A percentile compares a stretch with the other conserved stretches of the same genome.
phyloP scores from a whole-genome alignment of 352 stramenopile genomes.

The Phytophthora podocarpi region DNA sequence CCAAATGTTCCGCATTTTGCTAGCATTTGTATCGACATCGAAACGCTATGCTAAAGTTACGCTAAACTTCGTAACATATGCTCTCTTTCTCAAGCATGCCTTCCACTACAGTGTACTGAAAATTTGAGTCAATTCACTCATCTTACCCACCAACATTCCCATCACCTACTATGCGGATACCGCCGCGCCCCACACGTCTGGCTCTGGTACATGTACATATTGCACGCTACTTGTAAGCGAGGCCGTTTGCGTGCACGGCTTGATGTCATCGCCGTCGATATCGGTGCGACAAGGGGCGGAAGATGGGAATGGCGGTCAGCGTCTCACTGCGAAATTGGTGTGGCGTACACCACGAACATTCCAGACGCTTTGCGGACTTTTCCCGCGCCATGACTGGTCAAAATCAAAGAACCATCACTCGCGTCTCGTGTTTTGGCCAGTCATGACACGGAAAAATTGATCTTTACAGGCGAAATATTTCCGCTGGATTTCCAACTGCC shows the following conservation, averaged over 20 bases:
- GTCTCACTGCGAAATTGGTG: slow-evolving; percentile 27
- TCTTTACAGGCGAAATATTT: slow-evolving; percentile 27
- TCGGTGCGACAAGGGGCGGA: slow-evolving; percentile 26
- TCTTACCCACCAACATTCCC: slow-evolving; percentile 16
- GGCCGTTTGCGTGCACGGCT: neutral
- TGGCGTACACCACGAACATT: slow-evolving; percentile 19
- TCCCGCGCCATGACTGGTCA: slow-evolving; percentile 2
- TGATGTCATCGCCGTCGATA: neutral
- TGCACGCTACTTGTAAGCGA: slow-evolving; percentile 11
- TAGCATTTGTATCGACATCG: too few species aligned
- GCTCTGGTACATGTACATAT: slow-evolving; percentile 1
- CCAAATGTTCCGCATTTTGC: too few species aligned
- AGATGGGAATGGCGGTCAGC: slow-evolving; percentile 17
- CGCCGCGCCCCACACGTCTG: slow-evolving; percentile 5
- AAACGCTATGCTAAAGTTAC: slow-evolving; percentile 6
- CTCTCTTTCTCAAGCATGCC: too few species aligned
- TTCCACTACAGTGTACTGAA: too few species aligned
- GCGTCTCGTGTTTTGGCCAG: slow-evolving; percentile 1
- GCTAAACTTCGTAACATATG: slow-evolving; percentile 13
- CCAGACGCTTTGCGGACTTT: slow-evolving; percentile 10
- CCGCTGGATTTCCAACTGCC: slow-evolving; percentile 29
- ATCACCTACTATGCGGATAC: slow-evolving; percentile 17
- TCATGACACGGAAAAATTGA: slow-evolving; percentile 4
- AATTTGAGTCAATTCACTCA: too few species aligned
- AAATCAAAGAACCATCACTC: slow-evolving; percentile 11